Evolutionary conservation across 306 rosid genomes (phyloP).

Genomic region (Prunus campanulata): DNA sequence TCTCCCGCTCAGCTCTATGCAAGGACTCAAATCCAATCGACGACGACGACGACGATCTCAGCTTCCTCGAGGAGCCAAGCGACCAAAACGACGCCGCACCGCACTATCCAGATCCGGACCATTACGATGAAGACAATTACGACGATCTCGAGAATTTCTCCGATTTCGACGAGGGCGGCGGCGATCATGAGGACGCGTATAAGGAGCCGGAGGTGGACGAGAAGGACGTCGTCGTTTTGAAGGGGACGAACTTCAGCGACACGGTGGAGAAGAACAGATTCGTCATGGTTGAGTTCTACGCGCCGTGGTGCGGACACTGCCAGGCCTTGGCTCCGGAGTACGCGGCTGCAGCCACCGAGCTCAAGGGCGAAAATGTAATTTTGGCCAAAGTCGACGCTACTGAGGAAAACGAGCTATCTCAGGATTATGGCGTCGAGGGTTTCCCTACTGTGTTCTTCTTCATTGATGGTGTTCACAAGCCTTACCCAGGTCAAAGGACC

Average conservation of each 20-base stretch:
- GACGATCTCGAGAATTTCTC: constrained; percentile 58
- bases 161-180: constrained; percentile 49
- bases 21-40: constrained; percentile 25
- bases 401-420: constrained; percentile 76
- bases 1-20: constrained; percentile 56
- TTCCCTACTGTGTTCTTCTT: constrained; percentile 78
- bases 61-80: constrained; percentile 74
- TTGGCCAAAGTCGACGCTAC: constrained; percentile 90
- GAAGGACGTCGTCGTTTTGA: constrained; percentile 86
- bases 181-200: constrained; percentile 35
- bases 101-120: constrained; percentile 36
- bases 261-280: constrained; percentile 52
- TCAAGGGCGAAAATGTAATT: constrained; percentile 61
- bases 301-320: constrained; percentile 99
- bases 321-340: constrained; percentile 93
- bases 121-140: constrained; percentile 36
- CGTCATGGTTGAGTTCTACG: constrained; percentile 95
- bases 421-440: constrained; percentile 81
- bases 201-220: constrained; percentile 72
- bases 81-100: constrained; percentile 20
- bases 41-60: constrained; percentile 79
- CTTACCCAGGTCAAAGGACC: constrained; percentile 73
- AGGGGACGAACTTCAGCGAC: constrained; percentile 69
- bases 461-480: constrained; percentile 71
- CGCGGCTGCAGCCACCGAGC: constrained; percentile 86